Evolutionary conservation across 306 rosid species (phyloP).

Genomic region (Phaseolus lunatus): DNA sequence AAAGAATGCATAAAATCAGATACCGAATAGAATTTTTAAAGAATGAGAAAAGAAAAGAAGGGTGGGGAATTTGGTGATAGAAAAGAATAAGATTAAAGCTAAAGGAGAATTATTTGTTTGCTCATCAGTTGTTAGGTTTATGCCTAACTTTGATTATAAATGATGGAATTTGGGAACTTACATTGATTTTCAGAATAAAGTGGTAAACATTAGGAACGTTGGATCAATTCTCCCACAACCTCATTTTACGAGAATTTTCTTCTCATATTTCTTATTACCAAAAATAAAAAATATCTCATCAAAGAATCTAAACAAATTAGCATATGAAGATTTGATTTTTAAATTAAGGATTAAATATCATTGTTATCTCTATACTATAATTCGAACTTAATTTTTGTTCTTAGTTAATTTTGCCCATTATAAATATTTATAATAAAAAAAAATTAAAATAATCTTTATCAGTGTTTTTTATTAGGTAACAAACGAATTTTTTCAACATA

Average conservation of each 20-base stretch:
- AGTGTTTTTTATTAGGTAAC: no score
- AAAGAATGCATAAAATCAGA: constrained; percentile 26
- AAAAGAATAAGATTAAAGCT: constrained; percentile 53
- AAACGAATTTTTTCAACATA: no score
- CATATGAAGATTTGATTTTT: constrained; percentile 24
- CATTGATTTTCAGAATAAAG: constrained; percentile 61
- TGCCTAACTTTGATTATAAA: constrained; percentile 57
- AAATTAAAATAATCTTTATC: no score
- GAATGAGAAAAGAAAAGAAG: constrained; percentile 29
- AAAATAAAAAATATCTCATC: constrained; percentile 13
- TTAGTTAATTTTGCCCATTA: no score
- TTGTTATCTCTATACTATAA: no score
- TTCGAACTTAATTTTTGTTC: no score
- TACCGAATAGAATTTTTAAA: constrained; percentile 36
- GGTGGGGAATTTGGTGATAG: constrained; percentile 42
- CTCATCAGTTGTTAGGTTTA: constrained; percentile 55
- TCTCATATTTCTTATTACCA: constrained; percentile 24
- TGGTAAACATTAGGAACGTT: constrained; percentile 59
- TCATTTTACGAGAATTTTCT: constrained; percentile 36
- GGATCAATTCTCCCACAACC: constrained; percentile 59
- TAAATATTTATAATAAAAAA: no score
- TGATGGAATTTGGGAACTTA: constrained; percentile 44
- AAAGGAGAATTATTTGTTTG: constrained; percentile 45
- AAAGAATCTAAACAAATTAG: constrained; percentile 12
- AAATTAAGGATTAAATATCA: no score